phyloP scores from a whole-genome alignment of 176 grass and related monocot genomes.

The Echinochloa phyllopogon region DNA sequence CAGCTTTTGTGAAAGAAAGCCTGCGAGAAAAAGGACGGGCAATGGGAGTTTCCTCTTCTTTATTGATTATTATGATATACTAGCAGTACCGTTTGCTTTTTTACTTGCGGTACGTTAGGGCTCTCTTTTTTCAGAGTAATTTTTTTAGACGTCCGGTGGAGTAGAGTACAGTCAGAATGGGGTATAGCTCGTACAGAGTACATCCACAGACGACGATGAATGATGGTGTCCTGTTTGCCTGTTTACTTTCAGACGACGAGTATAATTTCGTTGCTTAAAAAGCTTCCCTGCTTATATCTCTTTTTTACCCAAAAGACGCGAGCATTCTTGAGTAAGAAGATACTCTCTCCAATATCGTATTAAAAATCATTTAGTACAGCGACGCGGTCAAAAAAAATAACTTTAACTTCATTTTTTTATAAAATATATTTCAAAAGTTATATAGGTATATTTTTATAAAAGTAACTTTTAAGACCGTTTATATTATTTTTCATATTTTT shows the following conservation, averaged over 20 bases:
- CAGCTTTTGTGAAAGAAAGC: constrained; percentile 19
- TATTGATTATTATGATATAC: not conserved
- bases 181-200: not conserved
- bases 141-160: not conserved
- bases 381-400: no score
- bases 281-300: no score
- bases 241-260: not conserved
- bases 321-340: no score
- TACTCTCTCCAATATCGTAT: no score
- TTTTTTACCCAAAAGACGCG: no score
- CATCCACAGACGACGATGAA: not conserved
- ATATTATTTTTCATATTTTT: no score
- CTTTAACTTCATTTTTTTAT: no score
- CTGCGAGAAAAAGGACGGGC: constrained; percentile 20
- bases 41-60: constrained; percentile 21
- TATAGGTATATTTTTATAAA: no score
- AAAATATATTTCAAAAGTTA: no score
- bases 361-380: no score
- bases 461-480: no score
- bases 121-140: not conserved
- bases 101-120: not conserved
- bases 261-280: no score
- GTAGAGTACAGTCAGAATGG: not conserved
- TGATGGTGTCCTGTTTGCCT: not conserved
- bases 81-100: constrained; percentile 2